A percentile compares a stretch with the other conserved stretches of the same genome.
These are phyloP conservation scores for Candida taoyuanica DNA, from an alignment of 805 yeast species.

Conservation along the genomic window DNA sequence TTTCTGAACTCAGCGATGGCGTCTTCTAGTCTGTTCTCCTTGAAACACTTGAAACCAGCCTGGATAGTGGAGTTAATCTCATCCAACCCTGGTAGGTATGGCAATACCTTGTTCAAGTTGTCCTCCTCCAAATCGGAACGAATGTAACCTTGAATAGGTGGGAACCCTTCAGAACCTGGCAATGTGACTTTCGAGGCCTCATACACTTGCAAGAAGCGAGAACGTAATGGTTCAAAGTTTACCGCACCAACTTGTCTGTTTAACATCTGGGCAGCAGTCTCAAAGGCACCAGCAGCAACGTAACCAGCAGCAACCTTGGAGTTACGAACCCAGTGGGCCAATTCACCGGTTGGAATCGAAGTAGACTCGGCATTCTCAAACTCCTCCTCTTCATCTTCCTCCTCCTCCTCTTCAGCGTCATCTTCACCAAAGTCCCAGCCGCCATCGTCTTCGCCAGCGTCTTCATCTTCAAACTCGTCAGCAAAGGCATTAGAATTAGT, in stretches of 20 bases:
- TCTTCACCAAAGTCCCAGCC: conserved; percentile 86
- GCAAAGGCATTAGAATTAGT: conserved; percentile 20
- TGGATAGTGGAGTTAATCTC: conserved; percentile 52
- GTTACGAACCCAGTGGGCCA: conserved; percentile 79
- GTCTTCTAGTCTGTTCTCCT: conserved; percentile 73
- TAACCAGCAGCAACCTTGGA: conserved; percentile 88
- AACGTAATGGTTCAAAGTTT: conserved; percentile 81
- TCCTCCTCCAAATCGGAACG: conserved; percentile 60
- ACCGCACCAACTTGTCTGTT: conserved; percentile 85
- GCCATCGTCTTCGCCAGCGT: conserved; percentile 41
- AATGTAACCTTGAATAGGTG: conserved; percentile 63
- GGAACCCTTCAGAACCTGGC: conserved; percentile 65
- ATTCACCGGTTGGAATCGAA: conserved; percentile 41
- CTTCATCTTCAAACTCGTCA: conserved; percentile 42
- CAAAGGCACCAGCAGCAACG: conserved; percentile 95
- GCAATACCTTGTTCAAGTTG: conserved; percentile 44
- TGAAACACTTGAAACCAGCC: conserved; percentile 78
- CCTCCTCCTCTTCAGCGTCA: conserved; percentile 58
- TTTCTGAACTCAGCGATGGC: conserved; percentile 79
- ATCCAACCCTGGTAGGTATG: conserved; percentile 72
- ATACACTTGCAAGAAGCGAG: conserved; percentile 79
- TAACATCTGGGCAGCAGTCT: conserved; percentile 89
- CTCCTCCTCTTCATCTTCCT: conserved; percentile 50
- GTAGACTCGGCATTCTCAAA: conserved; percentile 32
- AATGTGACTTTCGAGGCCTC: conserved; percentile 72